Conservation (phyloP, 148 eudicot genomes). For the Simmondsia chinensis region DNA sequence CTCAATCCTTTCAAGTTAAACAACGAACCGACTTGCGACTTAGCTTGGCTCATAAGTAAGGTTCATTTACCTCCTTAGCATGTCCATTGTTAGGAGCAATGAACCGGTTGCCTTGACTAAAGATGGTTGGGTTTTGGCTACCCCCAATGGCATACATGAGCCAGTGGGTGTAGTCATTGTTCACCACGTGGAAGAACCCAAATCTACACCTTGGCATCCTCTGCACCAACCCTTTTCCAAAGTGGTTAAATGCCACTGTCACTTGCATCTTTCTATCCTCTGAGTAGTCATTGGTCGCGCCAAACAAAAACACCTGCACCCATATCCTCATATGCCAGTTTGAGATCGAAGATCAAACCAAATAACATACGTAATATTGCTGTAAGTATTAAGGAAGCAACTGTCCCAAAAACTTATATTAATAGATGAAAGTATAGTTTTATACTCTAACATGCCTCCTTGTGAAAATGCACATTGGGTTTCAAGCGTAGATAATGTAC, state of each 20-base stretch:
- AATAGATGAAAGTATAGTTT: no score
- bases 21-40: not conserved
- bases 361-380: no score
- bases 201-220: constrained; percentile 62
- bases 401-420: no score
- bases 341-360: no score
- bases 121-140: constrained; percentile 37
- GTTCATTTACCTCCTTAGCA: constrained; percentile 38
- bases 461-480: no score
- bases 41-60: not conserved
- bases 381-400: no score
- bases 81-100: constrained; percentile 24
- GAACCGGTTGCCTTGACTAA: constrained; percentile 59
- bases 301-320: constrained; percentile 54
- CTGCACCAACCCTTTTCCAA: constrained; percentile 50
- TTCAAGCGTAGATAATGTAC: no score
- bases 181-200: constrained; percentile 56
- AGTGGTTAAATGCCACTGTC: constrained; percentile 63
- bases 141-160: constrained; percentile 71
- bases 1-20: not conserved
- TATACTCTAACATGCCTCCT: no score
- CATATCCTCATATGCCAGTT: no score
- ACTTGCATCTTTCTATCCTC: constrained; percentile 56
- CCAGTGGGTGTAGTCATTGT: constrained; percentile 74
- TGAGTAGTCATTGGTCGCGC: constrained; percentile 27